These are phyloP conservation scores for Acacia crassicarpa DNA, from an alignment of 306 rosid species.

Conservation along the genomic window DNA sequence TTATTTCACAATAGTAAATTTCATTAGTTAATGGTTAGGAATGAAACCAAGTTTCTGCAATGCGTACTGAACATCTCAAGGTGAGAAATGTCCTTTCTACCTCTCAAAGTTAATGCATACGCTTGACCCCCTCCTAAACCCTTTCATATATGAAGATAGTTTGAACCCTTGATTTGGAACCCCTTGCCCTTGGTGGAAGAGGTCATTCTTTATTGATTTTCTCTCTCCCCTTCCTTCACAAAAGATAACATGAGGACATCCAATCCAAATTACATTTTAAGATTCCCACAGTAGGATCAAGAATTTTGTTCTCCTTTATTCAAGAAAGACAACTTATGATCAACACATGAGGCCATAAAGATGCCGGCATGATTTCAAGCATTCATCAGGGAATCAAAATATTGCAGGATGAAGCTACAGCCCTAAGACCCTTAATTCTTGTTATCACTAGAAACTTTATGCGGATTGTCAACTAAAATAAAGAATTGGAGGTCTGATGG, in stretches of 20 bases:
- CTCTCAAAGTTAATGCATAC: not conserved
- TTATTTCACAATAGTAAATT: not conserved
- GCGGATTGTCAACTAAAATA: not conserved
- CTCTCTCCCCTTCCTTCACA: not conserved
- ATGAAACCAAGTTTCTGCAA: conserved; percentile 3
- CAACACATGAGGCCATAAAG: not conserved
- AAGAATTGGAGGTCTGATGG: not conserved
- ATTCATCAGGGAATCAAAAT: not conserved
- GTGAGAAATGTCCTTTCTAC: not conserved
- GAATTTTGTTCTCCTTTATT: not conserved
- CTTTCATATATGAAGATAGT: not conserved
- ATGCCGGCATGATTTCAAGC: not conserved
- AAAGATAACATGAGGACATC: not conserved
- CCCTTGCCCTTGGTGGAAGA: not conserved
- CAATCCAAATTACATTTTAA: not conserved
- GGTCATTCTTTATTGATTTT: not conserved
- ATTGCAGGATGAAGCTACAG: not conserved
- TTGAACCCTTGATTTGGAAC: conserved; percentile 12
- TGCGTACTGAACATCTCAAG: not conserved
- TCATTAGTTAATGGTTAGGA: conserved; percentile 2
- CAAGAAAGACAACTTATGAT: not conserved
- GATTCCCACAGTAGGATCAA: not conserved
- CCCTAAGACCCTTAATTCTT: not conserved
- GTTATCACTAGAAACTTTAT: not conserved
- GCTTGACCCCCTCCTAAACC: not conserved